Evolutionary conservation across 768 basidiomycete species (phyloP).

Genomic region (Mycena albidolilacea): DNA sequence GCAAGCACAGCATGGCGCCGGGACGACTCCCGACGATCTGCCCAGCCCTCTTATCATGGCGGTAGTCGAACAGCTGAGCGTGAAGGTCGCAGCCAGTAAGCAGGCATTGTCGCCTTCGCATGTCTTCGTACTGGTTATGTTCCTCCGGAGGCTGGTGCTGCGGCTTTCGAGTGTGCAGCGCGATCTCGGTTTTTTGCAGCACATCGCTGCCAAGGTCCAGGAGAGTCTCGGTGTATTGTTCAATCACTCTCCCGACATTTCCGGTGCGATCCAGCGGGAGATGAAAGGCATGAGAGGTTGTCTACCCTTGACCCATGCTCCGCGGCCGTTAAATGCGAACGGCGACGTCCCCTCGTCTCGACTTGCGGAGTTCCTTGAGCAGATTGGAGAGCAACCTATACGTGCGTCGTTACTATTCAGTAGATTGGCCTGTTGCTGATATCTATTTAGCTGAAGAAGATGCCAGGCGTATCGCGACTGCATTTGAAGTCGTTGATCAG

Average conservation of each 20-base stretch:
- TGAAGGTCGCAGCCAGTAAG: slow-evolving; percentile 69
- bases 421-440: slow-evolving; percentile 3
- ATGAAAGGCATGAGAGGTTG: slow-evolving; percentile 55
- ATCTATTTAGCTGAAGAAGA: slow-evolving; percentile 55
- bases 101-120: slow-evolving; percentile 69
- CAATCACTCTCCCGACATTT: slow-evolving; percentile 51
- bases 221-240: slow-evolving; percentile 50
- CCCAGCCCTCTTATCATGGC: slow-evolving; percentile 88
- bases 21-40: slow-evolving; percentile 48
- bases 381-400: slow-evolving; percentile 57
- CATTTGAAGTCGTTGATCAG: slow-evolving; percentile 77
- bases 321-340: slow-evolving; percentile 5
- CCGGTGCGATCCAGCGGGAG: slow-evolving; percentile 61
- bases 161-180: slow-evolving; percentile 70
- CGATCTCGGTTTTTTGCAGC: slow-evolving; percentile 57
- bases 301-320: slow-evolving; percentile 42
- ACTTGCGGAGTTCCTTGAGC: slow-evolving; percentile 60
- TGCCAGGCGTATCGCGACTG: slow-evolving; percentile 52
- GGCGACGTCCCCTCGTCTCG: slow-evolving; percentile 17
- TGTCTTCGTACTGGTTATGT: slow-evolving; percentile 73
- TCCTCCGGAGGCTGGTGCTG: slow-evolving; percentile 74
- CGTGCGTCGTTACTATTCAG: slow-evolving; percentile 56
- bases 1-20: slow-evolving; percentile 48
- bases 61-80: slow-evolving; percentile 81
- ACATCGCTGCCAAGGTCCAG: slow-evolving; percentile 54